Base-by-base conservation (phyloP, 176 grass and related monocot genomes). In the Carex kokanica region DNA sequence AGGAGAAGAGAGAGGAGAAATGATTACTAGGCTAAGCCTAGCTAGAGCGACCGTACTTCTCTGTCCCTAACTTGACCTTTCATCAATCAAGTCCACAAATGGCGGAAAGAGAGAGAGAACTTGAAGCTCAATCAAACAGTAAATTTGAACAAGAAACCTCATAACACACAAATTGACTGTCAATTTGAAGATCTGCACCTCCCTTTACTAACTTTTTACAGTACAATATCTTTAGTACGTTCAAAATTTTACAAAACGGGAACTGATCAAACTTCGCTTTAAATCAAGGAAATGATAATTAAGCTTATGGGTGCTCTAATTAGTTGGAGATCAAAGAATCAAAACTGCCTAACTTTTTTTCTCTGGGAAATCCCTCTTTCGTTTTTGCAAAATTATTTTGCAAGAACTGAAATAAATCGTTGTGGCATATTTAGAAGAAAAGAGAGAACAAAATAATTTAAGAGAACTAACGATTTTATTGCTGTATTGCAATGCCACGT, bases 91-190 rank as follows among this genome's bases (percentile, higher is more conserved):
- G 78, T 31, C 21, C 78, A 80, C 29, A 15, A 80, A 59, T 79
- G 79, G 57, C 8, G 0, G 45, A 54, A 16, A 54, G 18, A 55
- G 49, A 57, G 41, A 75, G 51, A 34, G 54, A 80, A 24, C 64
- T 81, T 64, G 29, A 24, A 81, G 47, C 58, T 81, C 79, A 64
- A 81, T 81, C n/a, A 81, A 81, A 65, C 79, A 81, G 59, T 81
- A 64, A 81, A 11, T 81, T 64, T 24, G 65, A 34, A 68, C 15
- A 18, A 36, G 8, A 40, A 17, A 9, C 78, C 17, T 63, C 11
- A 80, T n/a, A 45, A 81, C 34, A 11, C 18, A 12, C 8, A 36
- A 80, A 38, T 16, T 59, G 59, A 81, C 32, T 40, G 9, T 60
- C 32, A 81, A 60, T 78, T 56, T 63, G n/a, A 64, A 65, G 27